phyloP scores from a whole-genome alignment of 1,284 basidiomycete species.

The Moesziomyces globuligerus region DNA sequence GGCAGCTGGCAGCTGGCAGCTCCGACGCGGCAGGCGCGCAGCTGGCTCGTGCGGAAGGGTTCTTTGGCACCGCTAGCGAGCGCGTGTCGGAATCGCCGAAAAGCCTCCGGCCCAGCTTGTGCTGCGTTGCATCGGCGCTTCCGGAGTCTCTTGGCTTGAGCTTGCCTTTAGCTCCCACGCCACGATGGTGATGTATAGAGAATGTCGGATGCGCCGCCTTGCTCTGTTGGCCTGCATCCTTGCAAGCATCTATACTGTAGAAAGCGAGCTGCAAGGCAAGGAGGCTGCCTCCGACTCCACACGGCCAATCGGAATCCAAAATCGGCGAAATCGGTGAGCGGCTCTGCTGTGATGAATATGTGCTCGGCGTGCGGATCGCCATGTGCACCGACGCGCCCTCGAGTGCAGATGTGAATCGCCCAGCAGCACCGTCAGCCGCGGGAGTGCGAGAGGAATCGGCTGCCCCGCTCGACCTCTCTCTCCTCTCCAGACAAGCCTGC shows the following conservation, averaged over 20 bases:
- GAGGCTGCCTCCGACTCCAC: no score
- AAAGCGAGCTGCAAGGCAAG: neutral
- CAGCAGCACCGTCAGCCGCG: no score
- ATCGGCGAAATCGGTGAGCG: neutral
- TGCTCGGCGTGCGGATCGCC: constrained; percentile 16
- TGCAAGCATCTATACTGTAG: no score
- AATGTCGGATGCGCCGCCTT: no score
- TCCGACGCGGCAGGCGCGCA: neutral
- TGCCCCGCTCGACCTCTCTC: no score
- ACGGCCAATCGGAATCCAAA: neutral
- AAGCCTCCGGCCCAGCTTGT: neutral
- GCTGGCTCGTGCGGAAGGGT: constrained; percentile 6
- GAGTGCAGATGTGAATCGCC: no score
- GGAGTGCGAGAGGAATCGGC: no score
- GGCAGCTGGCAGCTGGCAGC: no score
- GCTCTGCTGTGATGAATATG: neutral
- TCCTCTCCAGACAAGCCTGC: no score
- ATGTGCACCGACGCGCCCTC: constrained; percentile 1
- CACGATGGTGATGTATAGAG: neutral
- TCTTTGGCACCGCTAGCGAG: no score
- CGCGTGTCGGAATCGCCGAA: neutral
- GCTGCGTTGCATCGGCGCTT: neutral
- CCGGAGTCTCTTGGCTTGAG: neutral
- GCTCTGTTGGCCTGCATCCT: no score
- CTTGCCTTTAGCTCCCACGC: neutral